Base-by-base conservation (phyloP, 352 stramenopile species). In the Globisporangium okanoganense region DNA sequence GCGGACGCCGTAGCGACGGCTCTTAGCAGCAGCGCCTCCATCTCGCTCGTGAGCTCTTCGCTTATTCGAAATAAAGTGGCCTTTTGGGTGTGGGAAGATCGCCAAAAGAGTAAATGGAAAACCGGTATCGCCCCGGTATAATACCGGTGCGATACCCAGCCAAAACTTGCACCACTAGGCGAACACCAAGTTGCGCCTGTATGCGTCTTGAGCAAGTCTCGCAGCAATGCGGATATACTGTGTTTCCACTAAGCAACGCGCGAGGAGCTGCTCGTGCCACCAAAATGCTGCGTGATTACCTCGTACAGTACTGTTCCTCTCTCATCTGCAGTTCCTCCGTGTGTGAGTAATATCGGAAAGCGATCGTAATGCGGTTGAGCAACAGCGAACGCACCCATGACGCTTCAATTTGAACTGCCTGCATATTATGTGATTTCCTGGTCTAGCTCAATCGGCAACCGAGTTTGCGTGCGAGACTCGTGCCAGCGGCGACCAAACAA, bases 41-140 rank as follows among this genome's bases (percentile, higher is more conserved):
- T 40, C 5, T 13, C 16, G 14, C 8, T 43, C 49, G 16, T 55
- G n/a, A 40, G 9, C 33, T 40, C 33, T 40, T 5, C 5, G n/a
- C n/a, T n/a, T n/a, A n/a, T 40, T 40, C 33, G 33, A 40, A 14
- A 5, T 5, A 40, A 40, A 40, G 33, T 40, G 33, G 33, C 9
- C 12, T 13, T 35, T 20, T 51, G n/a, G 14, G 45, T 35, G n/a
- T n/a, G n/a, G 10, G 48, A 54, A 54, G 48, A 54, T 54, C 33
- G 33, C 33, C 7, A 35, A n/a, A n/a, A n/a, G n/a, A n/a, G n/a
- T n/a, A n/a, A n/a, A n/a, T n/a, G n/a, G n/a, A n/a, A n/a, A n/a
- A n/a, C n/a, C n/a, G n/a, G n/a, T n/a, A n/a, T n/a, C n/a, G n/a
- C n/a, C n/a, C n/a, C n/a, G n/a, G n/a, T n/a, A n/a, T n/a, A n/a